A percentile compares a stretch with the other conserved stretches of the same genome.
Evolutionary conservation across 306 rosid species (phyloP).

Genomic region (Carpinus viminea): DNA sequence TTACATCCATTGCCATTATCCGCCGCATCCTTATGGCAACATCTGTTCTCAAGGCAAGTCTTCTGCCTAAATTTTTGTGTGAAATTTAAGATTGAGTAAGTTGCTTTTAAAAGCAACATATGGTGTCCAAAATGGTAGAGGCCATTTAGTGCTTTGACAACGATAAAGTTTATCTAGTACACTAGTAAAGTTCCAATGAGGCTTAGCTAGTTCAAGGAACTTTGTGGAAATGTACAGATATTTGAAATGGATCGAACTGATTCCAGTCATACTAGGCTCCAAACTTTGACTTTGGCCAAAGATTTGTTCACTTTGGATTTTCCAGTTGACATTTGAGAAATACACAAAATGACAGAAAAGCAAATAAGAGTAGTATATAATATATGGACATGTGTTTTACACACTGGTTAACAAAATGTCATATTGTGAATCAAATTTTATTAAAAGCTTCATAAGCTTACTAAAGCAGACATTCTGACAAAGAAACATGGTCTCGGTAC

Average conservation of each 20-base stretch:
- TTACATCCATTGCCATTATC: constrained; percentile 85
- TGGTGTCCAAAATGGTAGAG: not conserved
- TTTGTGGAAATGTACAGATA: not conserved
- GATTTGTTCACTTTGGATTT: not conserved
- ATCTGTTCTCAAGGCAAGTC: constrained; percentile 91
- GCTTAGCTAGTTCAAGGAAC: constrained; percentile 4
- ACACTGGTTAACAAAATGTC: not conserved
- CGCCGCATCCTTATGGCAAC: constrained; percentile 99
- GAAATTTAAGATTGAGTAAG: not conserved
- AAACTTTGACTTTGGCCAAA: constrained; percentile 3
- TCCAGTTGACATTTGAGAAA: not conserved
- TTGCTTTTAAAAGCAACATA: not conserved
- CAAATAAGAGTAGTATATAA: not conserved
- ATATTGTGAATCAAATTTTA: not conserved
- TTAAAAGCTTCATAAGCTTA: not conserved
- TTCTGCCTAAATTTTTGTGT: constrained; percentile 8
- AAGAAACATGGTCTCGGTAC: not conserved
- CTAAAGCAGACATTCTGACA: not conserved
- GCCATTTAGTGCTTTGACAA: not conserved
- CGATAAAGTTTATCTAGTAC: not conserved
- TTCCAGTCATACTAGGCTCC: not conserved
- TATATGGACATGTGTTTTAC: not conserved
- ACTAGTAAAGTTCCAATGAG: not conserved
- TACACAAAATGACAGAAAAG: not conserved
- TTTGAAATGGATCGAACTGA: not conserved